These are phyloP conservation scores for Oleoguttula mirabilis DNA, from an alignment of 495 filamentous ascomycete genomes.

Conservation along the genomic window DNA sequence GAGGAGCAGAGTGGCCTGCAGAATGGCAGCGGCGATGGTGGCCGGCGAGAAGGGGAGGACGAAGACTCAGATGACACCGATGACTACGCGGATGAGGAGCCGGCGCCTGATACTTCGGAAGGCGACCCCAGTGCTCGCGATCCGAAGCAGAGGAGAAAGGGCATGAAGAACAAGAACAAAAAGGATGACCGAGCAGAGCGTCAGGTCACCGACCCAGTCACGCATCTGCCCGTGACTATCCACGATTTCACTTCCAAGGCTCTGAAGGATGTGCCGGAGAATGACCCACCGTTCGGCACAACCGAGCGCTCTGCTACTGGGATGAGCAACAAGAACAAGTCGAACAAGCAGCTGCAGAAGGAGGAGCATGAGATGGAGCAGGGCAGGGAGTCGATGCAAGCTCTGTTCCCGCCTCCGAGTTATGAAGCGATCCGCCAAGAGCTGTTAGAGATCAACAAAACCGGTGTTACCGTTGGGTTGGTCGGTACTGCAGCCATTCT, in stretches of 20 bases:
- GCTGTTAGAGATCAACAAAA: conserved; percentile 28
- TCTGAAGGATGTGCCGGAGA: conserved; percentile 42
- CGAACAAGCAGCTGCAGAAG: conserved; percentile 31
- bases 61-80: conserved; percentile 17
- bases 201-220: conserved; percentile 61
- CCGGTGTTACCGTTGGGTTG: conserved; percentile 14
- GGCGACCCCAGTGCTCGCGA: conserved; percentile 33
- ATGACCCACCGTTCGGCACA: conserved; percentile 36
- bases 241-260: conserved; percentile 53
- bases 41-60: conserved; percentile 8
- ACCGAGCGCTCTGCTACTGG: conserved; percentile 36
- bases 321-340: conserved; percentile 36
- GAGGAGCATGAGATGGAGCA: conserved; percentile 40
- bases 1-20: conserved; percentile 7
- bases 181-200: conserved; percentile 39
- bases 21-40: too few relatives aligned
- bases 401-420: conserved; percentile 51
- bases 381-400: conserved; percentile 39
- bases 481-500: conserved; percentile 2
- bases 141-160: conserved; percentile 47
- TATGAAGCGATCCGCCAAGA: conserved; percentile 39
- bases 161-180: conserved; percentile 37
- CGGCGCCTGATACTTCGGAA: conserved; percentile 43
- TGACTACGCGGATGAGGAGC: conserved; percentile 28
- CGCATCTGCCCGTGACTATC: conserved; percentile 51